Base-by-base conservation (phyloP, 2,329 filamentous ascomycete species). In the Xylariaceae sp. region DNA sequence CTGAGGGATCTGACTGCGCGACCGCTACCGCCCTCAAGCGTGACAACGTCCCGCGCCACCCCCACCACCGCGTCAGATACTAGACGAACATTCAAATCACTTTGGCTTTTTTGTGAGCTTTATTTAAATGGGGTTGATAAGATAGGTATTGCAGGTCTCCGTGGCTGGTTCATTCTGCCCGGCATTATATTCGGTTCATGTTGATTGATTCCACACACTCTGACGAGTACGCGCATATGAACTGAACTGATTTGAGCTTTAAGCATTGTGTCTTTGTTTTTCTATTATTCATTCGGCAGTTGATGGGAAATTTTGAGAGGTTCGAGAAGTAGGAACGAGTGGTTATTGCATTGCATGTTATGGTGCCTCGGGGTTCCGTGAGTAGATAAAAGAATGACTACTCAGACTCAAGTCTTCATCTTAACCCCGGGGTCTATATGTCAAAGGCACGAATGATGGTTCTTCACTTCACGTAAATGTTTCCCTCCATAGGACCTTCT, bases 1-100 rank as follows among this genome's bases (percentile, higher is more conserved):
- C 80, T 0, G 72, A 78, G 57, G 70, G 76, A 30, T 42, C 37
- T 42, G 8, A 45, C 42, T 45, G 42, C 42, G 42, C 5, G n/a
- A 15, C 37, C 37, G 11, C 37, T 42, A 42, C 37, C 11, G 37
- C 37, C 11, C 42, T 65, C 15, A 72, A 70, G 44, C 62, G 68
- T n/a, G 66, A 67, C 42, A 75, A 77, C 61, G 62, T 75, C 42
- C 71, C 73, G 52, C 79, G 78, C 63, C 73, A 71, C 50, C 74
- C 75, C 45, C 56, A 58, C 44, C 58, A 64, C 52, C 65, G 56
- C 45, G 65, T 53, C 35, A 59, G 62, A 45, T 56, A 58, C 15
- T 68, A 63, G 59, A 48, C n/a, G 30, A 49, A 11, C 23, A 47
- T 47, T 7, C 3, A 48, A 42, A 53, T 8, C 54, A 60, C 53